Evolutionary conservation across 148 eudicot genomes (phyloP).

Genomic region (Tetragonia tetragonoides): DNA sequence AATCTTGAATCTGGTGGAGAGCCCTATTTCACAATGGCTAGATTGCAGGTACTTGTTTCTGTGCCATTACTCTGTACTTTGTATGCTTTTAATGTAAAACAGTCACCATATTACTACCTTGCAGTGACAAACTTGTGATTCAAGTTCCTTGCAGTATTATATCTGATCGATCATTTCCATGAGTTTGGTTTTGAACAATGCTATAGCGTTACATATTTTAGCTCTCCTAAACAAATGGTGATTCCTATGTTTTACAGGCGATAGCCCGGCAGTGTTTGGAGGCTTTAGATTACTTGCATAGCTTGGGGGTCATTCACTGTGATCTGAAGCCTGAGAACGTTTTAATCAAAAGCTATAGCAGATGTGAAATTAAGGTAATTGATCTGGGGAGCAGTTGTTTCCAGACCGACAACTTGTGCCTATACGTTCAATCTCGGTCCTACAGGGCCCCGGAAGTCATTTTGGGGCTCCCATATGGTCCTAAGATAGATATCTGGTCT

Average conservation of each 20-base stretch:
- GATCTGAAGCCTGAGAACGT: constrained; percentile 97
- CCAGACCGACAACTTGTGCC: constrained; percentile 62
- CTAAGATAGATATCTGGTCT: constrained; percentile 94
- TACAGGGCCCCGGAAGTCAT: constrained; percentile 98
- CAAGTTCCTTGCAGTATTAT: neutral
- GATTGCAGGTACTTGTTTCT: constrained; percentile 59
- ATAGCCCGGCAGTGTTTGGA: constrained; percentile 90
- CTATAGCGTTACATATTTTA: neutral
- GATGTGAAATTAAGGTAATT: constrained; percentile 91
- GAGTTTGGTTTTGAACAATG: neutral
- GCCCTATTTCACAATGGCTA: constrained; percentile 72
- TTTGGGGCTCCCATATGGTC: constrained; percentile 88
- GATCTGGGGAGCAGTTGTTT: constrained; percentile 99
- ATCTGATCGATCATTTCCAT: neutral
- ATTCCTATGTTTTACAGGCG: constrained; percentile 35
- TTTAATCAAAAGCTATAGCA: constrained; percentile 78
- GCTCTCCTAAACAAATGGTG: neutral
- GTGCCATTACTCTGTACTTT: neutral
- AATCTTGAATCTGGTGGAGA: constrained; percentile 87
- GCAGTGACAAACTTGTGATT: neutral
- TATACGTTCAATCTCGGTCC: constrained; percentile 93
- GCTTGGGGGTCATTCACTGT: constrained; percentile 84
- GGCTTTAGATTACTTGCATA: constrained; percentile 77
- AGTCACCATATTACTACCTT: too few species aligned
- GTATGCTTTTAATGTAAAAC: too few species aligned